Conservation (phyloP, 768 basidiomycete species). For the Boletus coccyginus region DNA sequence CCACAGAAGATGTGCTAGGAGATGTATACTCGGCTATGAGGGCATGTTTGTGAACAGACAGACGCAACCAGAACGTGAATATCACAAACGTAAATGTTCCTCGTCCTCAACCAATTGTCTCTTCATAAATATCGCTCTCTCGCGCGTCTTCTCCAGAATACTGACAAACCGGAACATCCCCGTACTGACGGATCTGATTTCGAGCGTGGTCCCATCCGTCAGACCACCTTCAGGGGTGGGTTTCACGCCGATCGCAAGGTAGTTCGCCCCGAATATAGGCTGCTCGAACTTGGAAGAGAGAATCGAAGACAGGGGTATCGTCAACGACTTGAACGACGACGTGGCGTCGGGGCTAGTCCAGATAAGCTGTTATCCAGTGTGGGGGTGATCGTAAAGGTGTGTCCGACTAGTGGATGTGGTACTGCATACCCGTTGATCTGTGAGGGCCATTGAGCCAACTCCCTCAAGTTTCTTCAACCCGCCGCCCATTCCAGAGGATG, state of each 20-base stretch:
- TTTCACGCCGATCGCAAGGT: constrained; percentile 60
- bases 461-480: constrained; percentile 58
- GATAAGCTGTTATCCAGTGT: constrained; percentile 50
- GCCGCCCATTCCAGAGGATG: constrained; percentile 50
- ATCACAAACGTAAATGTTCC: constrained; percentile 29
- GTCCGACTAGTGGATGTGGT: neutral
- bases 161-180: constrained; percentile 74
- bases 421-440: constrained; percentile 65
- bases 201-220: constrained; percentile 57
- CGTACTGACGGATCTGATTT: constrained; percentile 65
- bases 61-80: neutral
- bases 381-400: constrained; percentile 3
- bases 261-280: constrained; percentile 70
- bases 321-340: constrained; percentile 41
- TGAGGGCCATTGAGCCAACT: constrained; percentile 58
- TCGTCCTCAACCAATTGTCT: constrained; percentile 44
- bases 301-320: constrained; percentile 61
- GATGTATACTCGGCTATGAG: constrained; percentile 30
- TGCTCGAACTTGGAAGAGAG: constrained; percentile 73
- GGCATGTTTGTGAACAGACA: neutral
- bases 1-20: constrained; percentile 17
- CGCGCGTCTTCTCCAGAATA: constrained; percentile 72
- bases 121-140: constrained; percentile 73
- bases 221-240: constrained; percentile 69
- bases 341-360: constrained; percentile 44